A percentile compares a stretch with the other conserved stretches of the same genome.
phyloP scores from a whole-genome alignment of 78 protist species.

The Polysphondylium violaceum region DNA sequence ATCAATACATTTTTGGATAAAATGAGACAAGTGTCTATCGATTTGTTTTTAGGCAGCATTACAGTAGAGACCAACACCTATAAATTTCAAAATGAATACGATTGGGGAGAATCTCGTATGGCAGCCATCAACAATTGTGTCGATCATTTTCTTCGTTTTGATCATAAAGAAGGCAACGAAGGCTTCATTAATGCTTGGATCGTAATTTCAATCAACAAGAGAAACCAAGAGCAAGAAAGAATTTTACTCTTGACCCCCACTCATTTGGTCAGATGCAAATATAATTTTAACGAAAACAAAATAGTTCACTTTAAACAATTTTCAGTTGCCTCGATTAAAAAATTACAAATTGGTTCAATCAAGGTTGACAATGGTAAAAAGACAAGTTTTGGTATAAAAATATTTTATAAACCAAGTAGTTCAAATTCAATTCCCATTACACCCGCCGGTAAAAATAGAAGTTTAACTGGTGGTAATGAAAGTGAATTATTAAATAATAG shows the following conservation, averaged over 20 bases:
- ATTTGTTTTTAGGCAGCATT: slow-evolving; percentile 36
- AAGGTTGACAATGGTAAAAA: slow-evolving; percentile 35
- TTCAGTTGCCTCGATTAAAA: slow-evolving; percentile 1
- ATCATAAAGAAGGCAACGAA: background rate
- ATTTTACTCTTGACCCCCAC: slow-evolving; percentile 58
- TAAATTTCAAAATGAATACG: slow-evolving; percentile 36
- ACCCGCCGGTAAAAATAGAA: background rate
- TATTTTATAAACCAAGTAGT: slow-evolving; percentile 14
- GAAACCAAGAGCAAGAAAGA: slow-evolving; percentile 81
- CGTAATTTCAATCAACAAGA: slow-evolving; percentile 49
- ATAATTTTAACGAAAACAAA: slow-evolving; percentile 64
- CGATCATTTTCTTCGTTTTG: slow-evolving; percentile 52
- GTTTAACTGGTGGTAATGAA: background rate
- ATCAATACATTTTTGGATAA: slow-evolving; percentile 88
- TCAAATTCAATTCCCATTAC: background rate
- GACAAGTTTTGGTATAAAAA: slow-evolving; percentile 62
- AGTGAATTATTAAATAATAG: slow-evolving; percentile 16
- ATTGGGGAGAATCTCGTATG: slow-evolving; percentile 73
- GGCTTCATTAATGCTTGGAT: slow-evolving; percentile 76
- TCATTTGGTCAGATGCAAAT: slow-evolving; percentile 62
- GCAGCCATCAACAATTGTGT: slow-evolving; percentile 69
- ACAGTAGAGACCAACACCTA: slow-evolving; percentile 37
- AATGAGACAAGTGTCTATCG: slow-evolving; percentile 74
- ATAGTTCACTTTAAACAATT: slow-evolving; percentile 54
- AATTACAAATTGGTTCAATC: slow-evolving; percentile 42